phyloP scores from a whole-genome alignment of 352 stramenopile species.

The Pythium aphanidermatum region DNA sequence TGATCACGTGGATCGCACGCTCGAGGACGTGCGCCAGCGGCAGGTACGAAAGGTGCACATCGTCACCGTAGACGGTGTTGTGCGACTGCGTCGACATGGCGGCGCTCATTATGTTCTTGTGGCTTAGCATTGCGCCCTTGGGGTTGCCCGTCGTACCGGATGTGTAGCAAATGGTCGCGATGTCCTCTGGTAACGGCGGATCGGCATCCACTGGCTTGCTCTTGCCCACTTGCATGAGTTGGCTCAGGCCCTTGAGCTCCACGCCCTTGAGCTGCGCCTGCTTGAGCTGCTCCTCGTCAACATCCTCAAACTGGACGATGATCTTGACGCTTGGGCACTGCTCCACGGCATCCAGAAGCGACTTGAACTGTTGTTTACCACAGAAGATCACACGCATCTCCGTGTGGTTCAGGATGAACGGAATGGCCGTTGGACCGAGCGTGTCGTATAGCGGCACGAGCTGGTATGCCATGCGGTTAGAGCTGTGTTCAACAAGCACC shows the following conservation, averaged over 20 bases:
- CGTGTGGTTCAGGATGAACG: slow-evolving; percentile 75
- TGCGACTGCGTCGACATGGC: slow-evolving; percentile 7
- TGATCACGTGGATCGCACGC: slow-evolving; percentile 77
- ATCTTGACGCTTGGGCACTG: slow-evolving; percentile 46
- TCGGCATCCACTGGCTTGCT: slow-evolving; percentile 38
- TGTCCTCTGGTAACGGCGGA: slow-evolving; percentile 50
- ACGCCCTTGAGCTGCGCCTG: slow-evolving; percentile 30
- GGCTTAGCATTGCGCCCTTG: slow-evolving; percentile 63
- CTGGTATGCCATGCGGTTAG: slow-evolving; percentile 62
- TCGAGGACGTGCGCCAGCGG: slow-evolving; percentile 96
- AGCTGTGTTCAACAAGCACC: slow-evolving; percentile 52
- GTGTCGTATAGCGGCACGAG: slow-evolving; percentile 82
- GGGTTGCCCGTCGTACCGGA: slow-evolving; percentile 68
- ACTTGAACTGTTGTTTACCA: slow-evolving; percentile 45
- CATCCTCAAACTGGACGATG: slow-evolving; percentile 46
- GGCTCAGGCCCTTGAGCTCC: slow-evolving; percentile 31
- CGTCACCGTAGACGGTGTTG: slow-evolving; percentile 9
- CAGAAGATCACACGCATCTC: slow-evolving; percentile 69
- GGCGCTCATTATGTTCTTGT: slow-evolving; percentile 39
- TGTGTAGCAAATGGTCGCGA: slow-evolving; percentile 92
- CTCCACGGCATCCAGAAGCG: slow-evolving; percentile 37
- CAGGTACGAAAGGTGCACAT: slow-evolving; percentile 93
- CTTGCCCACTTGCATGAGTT: slow-evolving; percentile 33
- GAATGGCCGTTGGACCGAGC: slow-evolving; percentile 53
- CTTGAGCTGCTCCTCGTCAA: slow-evolving; percentile 27